Percentiles rank a stretch among this genome's conserved stretches.
phyloP scores from a whole-genome alignment of 2,329 filamentous ascomycete species.

The Bimuria novae-zelandiae region DNA sequence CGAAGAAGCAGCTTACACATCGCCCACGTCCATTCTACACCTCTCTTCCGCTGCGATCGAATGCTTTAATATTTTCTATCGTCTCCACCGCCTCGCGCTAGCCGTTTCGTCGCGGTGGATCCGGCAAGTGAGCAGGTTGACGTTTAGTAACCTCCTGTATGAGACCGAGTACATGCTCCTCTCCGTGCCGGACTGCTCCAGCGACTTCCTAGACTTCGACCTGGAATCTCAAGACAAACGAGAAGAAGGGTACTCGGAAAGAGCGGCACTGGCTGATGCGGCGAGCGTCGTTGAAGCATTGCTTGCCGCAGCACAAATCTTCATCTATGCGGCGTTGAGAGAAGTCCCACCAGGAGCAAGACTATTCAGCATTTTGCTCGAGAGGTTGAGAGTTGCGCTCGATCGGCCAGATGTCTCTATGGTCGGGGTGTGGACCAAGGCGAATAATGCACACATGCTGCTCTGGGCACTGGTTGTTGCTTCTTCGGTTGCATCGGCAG shows the following conservation, averaged over 20 bases:
- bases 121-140: slow-evolving; percentile 14
- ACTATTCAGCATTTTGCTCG: slow-evolving; percentile 25
- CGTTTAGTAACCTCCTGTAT: slow-evolving; percentile 30
- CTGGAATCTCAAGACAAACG: not conserved
- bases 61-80: slow-evolving; percentile 36
- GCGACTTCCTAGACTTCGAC: slow-evolving; percentile 23
- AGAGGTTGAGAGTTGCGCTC: slow-evolving; percentile 17
- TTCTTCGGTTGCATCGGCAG: slow-evolving; percentile 11
- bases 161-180: slow-evolving; percentile 27
- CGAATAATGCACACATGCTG: slow-evolving; percentile 25
- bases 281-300: slow-evolving; percentile 27
- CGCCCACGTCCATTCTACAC: slow-evolving; percentile 28
- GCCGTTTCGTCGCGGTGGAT: slow-evolving; percentile 25
- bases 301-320: slow-evolving; percentile 27
- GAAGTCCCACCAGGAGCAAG: slow-evolving; percentile 26
- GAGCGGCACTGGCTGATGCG: slow-evolving; percentile 16
- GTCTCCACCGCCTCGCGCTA: slow-evolving; percentile 28
- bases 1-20: slow-evolving; percentile 27
- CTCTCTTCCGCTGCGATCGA: slow-evolving; percentile 24
- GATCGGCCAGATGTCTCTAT: slow-evolving; percentile 13
- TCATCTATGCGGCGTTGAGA: slow-evolving; percentile 27
- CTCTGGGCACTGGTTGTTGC: slow-evolving; percentile 30
- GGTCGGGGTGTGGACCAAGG: slow-evolving; percentile 17
- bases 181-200: slow-evolving; percentile 24
- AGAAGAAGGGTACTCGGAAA: slow-evolving; percentile 3